Evolutionary conservation across 768 basidiomycete species (phyloP).

Genomic region (Psilocybe subaeruginosa): DNA sequence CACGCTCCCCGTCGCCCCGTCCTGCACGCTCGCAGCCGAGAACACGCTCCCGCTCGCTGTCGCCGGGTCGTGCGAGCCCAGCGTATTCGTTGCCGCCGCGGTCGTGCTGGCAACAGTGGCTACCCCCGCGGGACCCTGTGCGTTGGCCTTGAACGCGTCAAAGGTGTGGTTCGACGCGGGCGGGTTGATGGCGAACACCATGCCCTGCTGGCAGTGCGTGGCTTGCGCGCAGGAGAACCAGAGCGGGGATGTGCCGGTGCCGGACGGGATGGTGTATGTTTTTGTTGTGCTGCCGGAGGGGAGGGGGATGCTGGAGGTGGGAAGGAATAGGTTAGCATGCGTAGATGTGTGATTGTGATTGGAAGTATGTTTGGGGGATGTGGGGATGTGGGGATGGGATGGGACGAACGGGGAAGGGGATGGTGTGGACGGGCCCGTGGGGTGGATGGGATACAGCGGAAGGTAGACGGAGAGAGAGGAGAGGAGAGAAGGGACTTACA

Average conservation of each 20-base stretch:
- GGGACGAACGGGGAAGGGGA: neutral
- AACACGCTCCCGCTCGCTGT: conserved; percentile 5
- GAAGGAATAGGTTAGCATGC: too few species aligned
- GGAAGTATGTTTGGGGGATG: too few species aligned
- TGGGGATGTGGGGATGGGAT: neutral
- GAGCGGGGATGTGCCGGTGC: neutral
- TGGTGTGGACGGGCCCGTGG: too few species aligned
- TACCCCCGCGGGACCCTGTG: neutral
- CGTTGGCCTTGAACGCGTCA: neutral
- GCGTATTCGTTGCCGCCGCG: neutral
- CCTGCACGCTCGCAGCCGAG: neutral
- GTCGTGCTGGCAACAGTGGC: neutral
- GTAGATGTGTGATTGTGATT: too few species aligned
- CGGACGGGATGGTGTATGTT: neutral
- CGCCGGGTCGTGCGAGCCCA: neutral
- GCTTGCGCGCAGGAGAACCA: conserved; percentile 3
- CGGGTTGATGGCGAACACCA: conserved; percentile 5
- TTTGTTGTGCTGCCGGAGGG: neutral
- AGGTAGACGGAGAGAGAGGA: neutral
- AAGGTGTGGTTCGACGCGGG: neutral
- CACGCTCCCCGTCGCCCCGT: neutral
- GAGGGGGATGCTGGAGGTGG: neutral
- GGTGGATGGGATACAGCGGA: too few species aligned
- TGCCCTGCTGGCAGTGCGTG: conserved; percentile 1
- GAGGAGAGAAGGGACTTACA: neutral